Evolutionary conservation across 192 early-diverging fungal genomes (phyloP), one percentile per base, ranked within the genome.

Genomic region (Ambispora gerdemannii): DNA sequence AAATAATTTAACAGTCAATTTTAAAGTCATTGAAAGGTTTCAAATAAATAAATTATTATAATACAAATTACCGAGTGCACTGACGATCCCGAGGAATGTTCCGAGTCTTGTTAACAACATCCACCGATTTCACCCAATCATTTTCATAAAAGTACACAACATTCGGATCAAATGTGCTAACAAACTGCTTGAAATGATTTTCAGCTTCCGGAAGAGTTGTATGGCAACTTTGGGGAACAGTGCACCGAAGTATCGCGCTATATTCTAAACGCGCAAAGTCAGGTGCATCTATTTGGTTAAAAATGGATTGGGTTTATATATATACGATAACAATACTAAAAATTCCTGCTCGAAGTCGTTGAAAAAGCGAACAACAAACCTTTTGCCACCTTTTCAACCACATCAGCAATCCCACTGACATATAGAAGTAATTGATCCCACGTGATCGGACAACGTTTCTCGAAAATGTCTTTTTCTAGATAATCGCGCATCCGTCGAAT

Each of bases 91-190:
- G 27, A 10, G 38, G 38, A 66, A 66, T n/a, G 15, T 15, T 66
- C 20, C 63, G 38, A 25, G 67, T 36, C 8, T 69, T 69, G 15
- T 34, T 22, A 36, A 69, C 19, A 20, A 69, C 43, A 69, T 69
- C 67, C 4, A 58, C 34, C 8, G 50, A 43, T 38, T 27, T 20
- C 3, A 69, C 25, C 67, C 67, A 69, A 22, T 56, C 51, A 24
- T 31, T 56, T 31, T 69, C 67, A 53, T 53, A 69, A 38, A 34
- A 19, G 28, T 69, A 69, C 22, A 69, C 27, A 15, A 52, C 35
- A 35, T 50, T 28, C 4, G 47, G 19, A 38, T 69, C 28, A 17
- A 56, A 31, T 8, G 32, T 22, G 8, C 10, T 25, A 20, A 56
- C 25, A 56, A 19, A 28, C 8, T 24, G 35, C 38, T 43, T 38